Evolutionary conservation across 2,329 filamentous ascomycete genomes (phyloP).

Genomic region (Paraphoma chrysanthemicola): DNA sequence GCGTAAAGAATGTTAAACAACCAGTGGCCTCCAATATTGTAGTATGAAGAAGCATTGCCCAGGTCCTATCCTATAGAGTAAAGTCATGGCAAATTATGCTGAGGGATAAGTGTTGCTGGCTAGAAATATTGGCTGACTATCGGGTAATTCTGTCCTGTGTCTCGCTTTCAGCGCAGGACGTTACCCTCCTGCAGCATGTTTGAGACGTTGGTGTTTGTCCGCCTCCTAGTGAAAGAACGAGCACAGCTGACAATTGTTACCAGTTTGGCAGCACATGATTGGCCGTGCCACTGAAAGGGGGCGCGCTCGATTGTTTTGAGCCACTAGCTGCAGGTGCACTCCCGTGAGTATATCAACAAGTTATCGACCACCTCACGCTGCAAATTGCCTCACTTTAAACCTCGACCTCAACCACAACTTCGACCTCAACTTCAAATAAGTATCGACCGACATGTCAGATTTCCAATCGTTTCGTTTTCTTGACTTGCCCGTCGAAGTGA

Average conservation of each 20-base stretch:
- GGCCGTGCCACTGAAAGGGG: no score
- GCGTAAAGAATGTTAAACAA: constrained; percentile 11
- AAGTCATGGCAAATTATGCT: constrained; percentile 7
- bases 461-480: background rate
- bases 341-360: no score
- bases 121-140: constrained; percentile 5
- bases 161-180: constrained; percentile 5
- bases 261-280: no score
- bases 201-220: no score
- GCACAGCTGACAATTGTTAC: no score
- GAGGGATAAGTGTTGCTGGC: constrained; percentile 4
- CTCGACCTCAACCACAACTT: no score
- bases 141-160: constrained; percentile 5
- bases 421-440: no score
- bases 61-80: constrained; percentile 5
- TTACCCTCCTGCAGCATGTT: background rate
- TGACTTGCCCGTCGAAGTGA: background rate
- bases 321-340: no score
- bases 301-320: no score
- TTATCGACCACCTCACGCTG: no score
- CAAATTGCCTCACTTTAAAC: no score
- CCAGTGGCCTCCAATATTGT: constrained; percentile 4
- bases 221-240: no score
- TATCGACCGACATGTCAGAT: background rate
- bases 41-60: constrained; percentile 4